Evolutionary conservation across 768 basidiomycete genomes (phyloP), one percentile per base, ranked within the genome.

Genomic region (Phylloporus sp.): DNA sequence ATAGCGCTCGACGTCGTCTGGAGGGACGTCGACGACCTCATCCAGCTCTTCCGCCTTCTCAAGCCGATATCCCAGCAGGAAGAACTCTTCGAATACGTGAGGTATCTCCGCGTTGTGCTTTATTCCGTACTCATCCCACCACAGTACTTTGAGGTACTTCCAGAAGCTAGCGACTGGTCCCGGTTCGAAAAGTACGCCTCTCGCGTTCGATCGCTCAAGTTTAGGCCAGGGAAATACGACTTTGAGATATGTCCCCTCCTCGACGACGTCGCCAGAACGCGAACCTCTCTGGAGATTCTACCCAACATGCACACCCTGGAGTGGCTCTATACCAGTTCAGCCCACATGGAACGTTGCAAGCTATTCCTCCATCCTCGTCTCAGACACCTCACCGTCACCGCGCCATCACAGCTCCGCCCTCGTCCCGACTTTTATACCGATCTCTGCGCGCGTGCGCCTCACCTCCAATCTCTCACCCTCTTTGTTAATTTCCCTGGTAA

Each of bases 331-430:
- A n/a, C 41, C 5, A 45, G 16, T n/a, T 20, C 51, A 12, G 60
- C 61, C 0, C 56, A 65, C n/a, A 58, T 71, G 59, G 67, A 72
- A 22, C 65, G 67, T 16, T 70, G 73, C 40, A 73, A 80, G 23
- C 59, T 84, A 47, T 85, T 86, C 66, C 81, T 86, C 75, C 80
- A 82, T 59, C 64, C 68, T 29, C 73, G 72, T 42, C 68, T 86
- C 51, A 79, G 71, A 54, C 53, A 68, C 35, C 69, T 76, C 46
- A 43, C 58, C 31, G 70, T 52, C 66, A 73, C 54, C 45, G 67
- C 61, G 31, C 68, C 56, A 16, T 63, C 61, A 16, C 53, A 63
- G 4, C 16, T 34, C 2, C 13, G 43, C 36, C 52, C 49, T 38
- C 41, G 57, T 23, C 39, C 47, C 7, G 53, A 53, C 47, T 39